Percentiles rank a stretch among this genome's conserved stretches.
phyloP scores from a whole-genome alignment of 371 early-diverging fungal genomes.

The Polyrhizophydium stewartii region DNA sequence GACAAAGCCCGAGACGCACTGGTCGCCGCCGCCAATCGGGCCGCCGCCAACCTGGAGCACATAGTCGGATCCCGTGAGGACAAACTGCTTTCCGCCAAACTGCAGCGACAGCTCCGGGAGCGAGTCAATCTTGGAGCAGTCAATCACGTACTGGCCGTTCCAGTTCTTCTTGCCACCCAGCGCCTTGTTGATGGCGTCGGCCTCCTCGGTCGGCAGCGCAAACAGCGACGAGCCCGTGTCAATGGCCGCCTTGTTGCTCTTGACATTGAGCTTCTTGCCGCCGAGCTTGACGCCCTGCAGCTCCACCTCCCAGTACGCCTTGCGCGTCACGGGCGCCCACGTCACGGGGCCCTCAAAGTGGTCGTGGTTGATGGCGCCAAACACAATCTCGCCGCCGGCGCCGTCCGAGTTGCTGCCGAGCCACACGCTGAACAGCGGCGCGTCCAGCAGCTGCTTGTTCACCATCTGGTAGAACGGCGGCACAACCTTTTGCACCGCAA shows the following conservation, averaged over 20 bases:
- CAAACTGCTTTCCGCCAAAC: slow-evolving; percentile 68
- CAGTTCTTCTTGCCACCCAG: slow-evolving; percentile 88
- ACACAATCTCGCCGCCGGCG: slow-evolving; percentile 77
- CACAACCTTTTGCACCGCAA: slow-evolving; percentile 77
- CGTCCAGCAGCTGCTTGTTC: slow-evolving; percentile 63
- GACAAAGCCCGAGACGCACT: slow-evolving; percentile 92
- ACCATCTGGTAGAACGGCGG: slow-evolving; percentile 93
- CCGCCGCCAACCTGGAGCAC: slow-evolving; percentile 60
- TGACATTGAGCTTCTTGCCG: slow-evolving; percentile 34
- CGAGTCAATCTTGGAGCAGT: slow-evolving; percentile 58
- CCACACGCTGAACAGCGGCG: slow-evolving; percentile 82
- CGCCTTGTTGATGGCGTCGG: slow-evolving; percentile 76
- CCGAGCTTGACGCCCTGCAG: slow-evolving; percentile 68
- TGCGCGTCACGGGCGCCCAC: slow-evolving; percentile 79
- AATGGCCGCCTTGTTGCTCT: slow-evolving; percentile 28
- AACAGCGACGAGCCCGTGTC: slow-evolving; percentile 74
- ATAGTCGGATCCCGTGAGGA: slow-evolving; percentile 68
- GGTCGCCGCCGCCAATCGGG: slow-evolving; percentile 35
- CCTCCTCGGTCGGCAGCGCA: slow-evolving; percentile 64
- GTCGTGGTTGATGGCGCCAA: slow-evolving; percentile 72
- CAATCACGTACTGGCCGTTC: slow-evolving; percentile 82
- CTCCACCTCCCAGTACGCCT: slow-evolving; percentile 94
- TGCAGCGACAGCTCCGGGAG: slow-evolving; percentile 73
- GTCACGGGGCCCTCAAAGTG: slow-evolving; percentile 68
- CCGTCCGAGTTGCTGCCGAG: slow-evolving; percentile 46